Base-by-base conservation (phyloP, 1,284 basidiomycete genomes). In the Porodaedalea pini region DNA sequence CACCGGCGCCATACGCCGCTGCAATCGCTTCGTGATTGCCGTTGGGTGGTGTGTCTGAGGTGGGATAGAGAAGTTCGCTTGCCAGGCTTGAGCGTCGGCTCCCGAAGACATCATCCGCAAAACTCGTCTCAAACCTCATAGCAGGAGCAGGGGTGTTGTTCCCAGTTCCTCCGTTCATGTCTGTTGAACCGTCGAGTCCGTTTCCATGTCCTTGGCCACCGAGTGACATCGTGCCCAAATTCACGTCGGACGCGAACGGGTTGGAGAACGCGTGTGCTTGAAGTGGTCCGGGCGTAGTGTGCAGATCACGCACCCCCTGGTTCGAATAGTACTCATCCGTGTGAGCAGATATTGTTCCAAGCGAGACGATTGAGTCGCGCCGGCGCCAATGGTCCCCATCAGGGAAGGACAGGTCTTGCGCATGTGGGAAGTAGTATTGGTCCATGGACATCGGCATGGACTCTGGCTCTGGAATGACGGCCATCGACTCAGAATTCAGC, bases 211-310 rank as follows among this genome's bases (percentile, higher is more conserved):
- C 41, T 15, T 57, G 37, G 11, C 47, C 32, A 10, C 25, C 17
- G 13, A 57, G 43, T 19, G 56, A 52, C 27, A 57, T 8, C 2
- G 48, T 5, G 5, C 49, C 56, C 13, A 59, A 49, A 10, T 21
- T 43, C 5, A 59, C 36, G 25, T 59, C 44, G 3, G 48, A 50
- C 10, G 52, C 57, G 36, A 32, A 55, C 6, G 57, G 57, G 17
- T 59, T 59, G 13, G 57, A 59, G 48, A 59, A 54, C n/a, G 56
- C 56, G 19, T 51, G n/a, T 11, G 37, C n/a, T 3, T 56, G 37
- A 7, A 56, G 21, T 10, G 34, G 32, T 8, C 17, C 45, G 11
- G 39, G 54, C 31, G 54, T 43, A 7, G 25, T 3, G 11, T 54
- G n/a, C 11, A 32, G 15, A 15, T 50, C 37, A 17, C 43, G 47